These are phyloP conservation scores for Pseudopyrenochaeta lycopersici DNA, from an alignment of 2,329 filamentous ascomycete genomes.

Conservation along the genomic window DNA sequence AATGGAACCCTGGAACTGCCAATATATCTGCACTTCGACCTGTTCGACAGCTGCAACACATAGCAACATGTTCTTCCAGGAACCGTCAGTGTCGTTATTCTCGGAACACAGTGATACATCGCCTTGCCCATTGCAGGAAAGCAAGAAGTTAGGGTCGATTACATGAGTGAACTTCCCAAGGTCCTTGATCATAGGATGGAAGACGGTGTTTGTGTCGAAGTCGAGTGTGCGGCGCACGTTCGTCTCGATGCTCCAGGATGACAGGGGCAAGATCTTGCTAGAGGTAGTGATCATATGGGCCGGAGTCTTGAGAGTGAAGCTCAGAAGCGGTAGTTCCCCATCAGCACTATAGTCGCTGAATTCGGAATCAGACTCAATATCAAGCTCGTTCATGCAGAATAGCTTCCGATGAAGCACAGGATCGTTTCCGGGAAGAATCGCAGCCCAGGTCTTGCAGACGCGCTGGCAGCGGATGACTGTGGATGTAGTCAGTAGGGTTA, in stretches of 20 bases:
- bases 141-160: neutral
- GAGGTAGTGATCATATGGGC: neutral
- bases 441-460: conserved; percentile 5
- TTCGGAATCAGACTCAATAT: neutral
- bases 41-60: neutral
- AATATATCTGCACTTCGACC: neutral
- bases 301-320: neutral
- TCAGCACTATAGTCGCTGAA: too few species aligned
- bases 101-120: too few species aligned
- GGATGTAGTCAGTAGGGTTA: neutral
- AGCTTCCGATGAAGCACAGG: neutral
- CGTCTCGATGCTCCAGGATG: neutral
- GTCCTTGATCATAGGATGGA: neutral
- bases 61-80: neutral
- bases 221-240: neutral
- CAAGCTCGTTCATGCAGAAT: neutral
- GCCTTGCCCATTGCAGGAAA: too few species aligned
- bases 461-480: conserved; percentile 4
- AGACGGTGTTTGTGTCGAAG: neutral
- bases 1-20: neutral
- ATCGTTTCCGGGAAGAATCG: conserved; percentile 1
- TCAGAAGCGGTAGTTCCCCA: too few species aligned
- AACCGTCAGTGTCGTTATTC: neutral
- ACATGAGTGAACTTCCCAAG: neutral
- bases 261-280: neutral